Evolutionary conservation across 2,329 filamentous ascomycete species (phyloP), one percentile per base, ranked within the genome.

Genomic region (Aspergillus fijiensis): DNA sequence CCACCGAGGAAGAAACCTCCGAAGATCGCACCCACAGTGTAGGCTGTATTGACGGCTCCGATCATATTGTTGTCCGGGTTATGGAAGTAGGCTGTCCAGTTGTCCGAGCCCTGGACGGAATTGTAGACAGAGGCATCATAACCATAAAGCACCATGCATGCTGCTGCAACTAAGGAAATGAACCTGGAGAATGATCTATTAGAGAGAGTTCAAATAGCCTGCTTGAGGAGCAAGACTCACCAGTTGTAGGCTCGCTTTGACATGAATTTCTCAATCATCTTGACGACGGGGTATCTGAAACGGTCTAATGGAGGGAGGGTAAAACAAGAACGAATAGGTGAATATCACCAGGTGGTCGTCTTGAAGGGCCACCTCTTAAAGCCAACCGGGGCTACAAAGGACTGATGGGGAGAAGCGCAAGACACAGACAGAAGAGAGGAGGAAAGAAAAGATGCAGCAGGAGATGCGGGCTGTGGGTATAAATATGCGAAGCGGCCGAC

Each of bases 61-160:
- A 85, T 81, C 23, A 77, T 77, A 57, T 82, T 76, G 0, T 76
- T 55, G 31, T 66, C 63, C 0, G 73, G 72, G 35, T 76, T 70
- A 66, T 87, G 79, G 74, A 89, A 89, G 77, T 83, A 90, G 19
- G 77, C 77, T 12, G 86, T 76, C 88, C 88, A 91, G 71, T 90
- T 83, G 14, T 84, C 73, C 1, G 86, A 89, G 33, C 85, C 86
- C 73, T 89, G 88, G 5, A 89, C 84, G 5, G 87, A 87, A 72
- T 91, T 91, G 80, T 87, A 91, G 51, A 89, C 87, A 42, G 87
- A 89, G 1, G 88, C 87, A 81, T 90, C 88, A 71, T 90, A 90
- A 59, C 88, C 88, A 71, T 90, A 90, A 49, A 91, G 80, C 23
- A 90, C 87, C 88, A 90, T 90, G 73, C 87, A 90, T 72, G 87